Conservation (phyloP, 2,329 filamentous ascomycete species). For the Exophiala lecanii-corni region DNA sequence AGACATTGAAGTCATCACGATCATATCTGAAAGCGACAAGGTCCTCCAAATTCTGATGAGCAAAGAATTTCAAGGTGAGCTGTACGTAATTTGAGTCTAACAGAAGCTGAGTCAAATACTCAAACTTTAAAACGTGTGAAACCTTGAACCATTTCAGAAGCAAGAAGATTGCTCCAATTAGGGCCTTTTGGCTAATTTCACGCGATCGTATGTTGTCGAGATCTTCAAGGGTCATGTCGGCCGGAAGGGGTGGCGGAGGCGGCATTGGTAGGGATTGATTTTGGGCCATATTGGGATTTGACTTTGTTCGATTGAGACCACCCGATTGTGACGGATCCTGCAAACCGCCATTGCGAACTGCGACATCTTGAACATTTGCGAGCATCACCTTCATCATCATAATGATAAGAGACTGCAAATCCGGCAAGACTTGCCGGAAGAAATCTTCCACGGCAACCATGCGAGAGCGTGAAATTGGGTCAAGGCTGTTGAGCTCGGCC, state of each 20-base stretch:
- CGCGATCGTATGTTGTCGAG: conserved; percentile 74
- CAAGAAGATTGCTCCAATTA: conserved; percentile 83
- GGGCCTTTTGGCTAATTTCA: conserved; percentile 85
- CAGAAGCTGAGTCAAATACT: conserved; percentile 88
- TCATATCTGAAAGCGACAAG: conserved; percentile 83
- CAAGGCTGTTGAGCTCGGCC: conserved; percentile 35
- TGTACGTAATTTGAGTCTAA: conserved; percentile 95
- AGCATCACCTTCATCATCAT: conserved; percentile 86
- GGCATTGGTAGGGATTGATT: conserved; percentile 24
- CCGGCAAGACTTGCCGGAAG: conserved; percentile 73
- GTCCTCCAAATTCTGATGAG: conserved; percentile 88
- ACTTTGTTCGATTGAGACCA: conserved; percentile 30
- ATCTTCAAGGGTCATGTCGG: conserved; percentile 58
- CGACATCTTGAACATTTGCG: conserved; percentile 79
- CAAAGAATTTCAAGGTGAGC: conserved; percentile 85
- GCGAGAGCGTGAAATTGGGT: conserved; percentile 57
- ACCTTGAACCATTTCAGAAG: conserved; percentile 94
- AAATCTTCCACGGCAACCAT: conserved; percentile 73
- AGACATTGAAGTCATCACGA: conserved; percentile 83
- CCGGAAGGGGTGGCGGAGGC: conserved; percentile 23
- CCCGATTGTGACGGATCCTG: conserved; percentile 48
- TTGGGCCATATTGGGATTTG: conserved; percentile 23
- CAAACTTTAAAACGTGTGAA: conserved; percentile 90
- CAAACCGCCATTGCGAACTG: conserved; percentile 44
- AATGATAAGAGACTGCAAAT: conserved; percentile 88